These are phyloP conservation scores for Glaciozyma martinii DNA, from an alignment of 768 basidiomycete species.

Conservation along the genomic window DNA sequence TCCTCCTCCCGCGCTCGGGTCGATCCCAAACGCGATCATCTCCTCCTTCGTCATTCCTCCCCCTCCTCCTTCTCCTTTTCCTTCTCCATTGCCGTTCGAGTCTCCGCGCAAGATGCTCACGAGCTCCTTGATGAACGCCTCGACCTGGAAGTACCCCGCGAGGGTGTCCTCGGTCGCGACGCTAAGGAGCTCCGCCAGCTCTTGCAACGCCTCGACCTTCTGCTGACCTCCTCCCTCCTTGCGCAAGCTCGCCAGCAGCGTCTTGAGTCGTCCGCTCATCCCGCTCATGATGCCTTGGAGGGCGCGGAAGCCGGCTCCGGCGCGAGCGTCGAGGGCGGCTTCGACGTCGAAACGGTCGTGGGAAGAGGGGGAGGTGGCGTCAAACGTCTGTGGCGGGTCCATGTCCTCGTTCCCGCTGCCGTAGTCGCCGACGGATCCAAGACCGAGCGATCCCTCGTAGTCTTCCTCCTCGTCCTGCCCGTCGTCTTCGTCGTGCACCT, in stretches of 20 bases:
- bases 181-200: conserved; percentile 85
- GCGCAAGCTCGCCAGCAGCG: conserved; percentile 79
- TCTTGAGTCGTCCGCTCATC: conserved; percentile 76
- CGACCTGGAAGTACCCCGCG: conserved; percentile 89
- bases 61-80: conserved; percentile 54
- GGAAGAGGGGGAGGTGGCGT: conserved; percentile 4
- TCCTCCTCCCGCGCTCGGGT: conserved; percentile 55
- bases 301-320: conserved; percentile 27
- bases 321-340: conserved; percentile 18
- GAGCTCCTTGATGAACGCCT: conserved; percentile 81
- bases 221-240: conserved; percentile 71
- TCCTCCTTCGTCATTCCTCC: conserved; percentile 53
- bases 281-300: conserved; percentile 59
- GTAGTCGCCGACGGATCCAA: conserved; percentile 22
- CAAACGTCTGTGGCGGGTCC: conserved; percentile 15
- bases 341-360: conserved; percentile 9
- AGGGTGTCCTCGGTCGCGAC: conserved; percentile 97
- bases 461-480: conserved; percentile 19
- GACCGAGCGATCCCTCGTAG: conserved; percentile 15
- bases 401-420: conserved; percentile 11
- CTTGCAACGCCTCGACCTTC: conserved; percentile 80
- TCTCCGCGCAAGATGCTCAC: conserved; percentile 69
- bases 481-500: conserved; percentile 10
- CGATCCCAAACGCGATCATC: conserved; percentile 69
- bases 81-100: conserved; percentile 29